Evolutionary conservation across 805 yeast species (phyloP).

Genomic region (Candida gorgasii): DNA sequence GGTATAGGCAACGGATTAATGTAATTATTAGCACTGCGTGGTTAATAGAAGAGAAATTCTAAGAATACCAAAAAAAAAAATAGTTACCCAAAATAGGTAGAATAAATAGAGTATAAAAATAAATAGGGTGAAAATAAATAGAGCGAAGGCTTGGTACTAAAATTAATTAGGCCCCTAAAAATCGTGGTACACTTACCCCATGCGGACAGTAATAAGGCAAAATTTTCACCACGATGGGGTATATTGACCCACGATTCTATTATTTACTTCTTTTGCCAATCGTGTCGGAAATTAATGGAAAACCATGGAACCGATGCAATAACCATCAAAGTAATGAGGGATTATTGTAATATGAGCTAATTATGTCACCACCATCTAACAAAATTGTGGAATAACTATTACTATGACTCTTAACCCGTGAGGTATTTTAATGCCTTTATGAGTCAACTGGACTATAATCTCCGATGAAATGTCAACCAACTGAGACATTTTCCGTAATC

Average conservation of each 20-base stretch:
- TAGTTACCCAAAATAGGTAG: not conserved
- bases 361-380: not conserved
- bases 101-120: too few relatives aligned
- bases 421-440: not conserved
- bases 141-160: constrained; percentile 5
- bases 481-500: constrained; percentile 8
- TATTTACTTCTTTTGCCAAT: not conserved
- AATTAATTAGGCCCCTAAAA: not conserved
- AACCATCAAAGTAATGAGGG: not conserved
- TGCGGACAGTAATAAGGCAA: constrained; percentile 3
- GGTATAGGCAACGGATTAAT: too few relatives aligned
- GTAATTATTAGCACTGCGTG: too few relatives aligned
- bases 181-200: constrained; percentile 3
- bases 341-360: not conserved
- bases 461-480: constrained; percentile 8
- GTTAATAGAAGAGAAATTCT: too few relatives aligned
- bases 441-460: constrained; percentile 4
- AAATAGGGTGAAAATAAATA: constrained; percentile 1
- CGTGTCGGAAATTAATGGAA: not conserved
- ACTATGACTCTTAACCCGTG: constrained; percentile 3
- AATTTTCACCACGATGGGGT: constrained; percentile 8
- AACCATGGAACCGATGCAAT: not conserved
- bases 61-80: not conserved
- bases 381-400: not conserved
- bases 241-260: not conserved